A percentile compares a stretch with the other conserved stretches of the same genome.
phyloP scores from a whole-genome alignment of 2,329 filamentous ascomycete species.

The Fusarium nematophilum region DNA sequence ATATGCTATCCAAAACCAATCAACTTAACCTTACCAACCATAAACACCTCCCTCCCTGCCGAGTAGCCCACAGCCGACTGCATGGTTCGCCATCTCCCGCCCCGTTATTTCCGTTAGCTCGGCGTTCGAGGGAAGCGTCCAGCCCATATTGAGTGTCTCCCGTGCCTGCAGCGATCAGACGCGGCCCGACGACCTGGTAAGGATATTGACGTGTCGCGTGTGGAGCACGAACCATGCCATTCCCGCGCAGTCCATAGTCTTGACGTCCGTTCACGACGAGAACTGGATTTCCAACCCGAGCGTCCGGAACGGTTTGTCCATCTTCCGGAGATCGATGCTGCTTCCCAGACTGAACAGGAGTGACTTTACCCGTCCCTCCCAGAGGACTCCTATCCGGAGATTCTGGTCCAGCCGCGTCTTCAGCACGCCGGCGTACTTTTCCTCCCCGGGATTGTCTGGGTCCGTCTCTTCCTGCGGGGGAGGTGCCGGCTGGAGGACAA shows the following conservation, averaged over 20 bases:
- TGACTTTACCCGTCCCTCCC: conserved; percentile 94
- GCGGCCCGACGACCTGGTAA: conserved; percentile 15
- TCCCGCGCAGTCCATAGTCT: background rate
- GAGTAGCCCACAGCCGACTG: background rate
- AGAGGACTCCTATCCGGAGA: conserved; percentile 84
- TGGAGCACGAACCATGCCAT: background rate
- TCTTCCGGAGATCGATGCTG: conserved; percentile 80
- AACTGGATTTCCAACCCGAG: conserved; percentile 85
- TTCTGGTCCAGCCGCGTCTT: conserved; percentile 93
- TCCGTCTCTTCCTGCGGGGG: conserved; percentile 24
- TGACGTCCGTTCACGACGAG: conserved; percentile 69
- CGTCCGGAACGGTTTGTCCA: conserved; percentile 81
- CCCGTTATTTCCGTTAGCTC: conserved; percentile 14
- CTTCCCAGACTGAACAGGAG: conserved; percentile 91
- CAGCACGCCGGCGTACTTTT: conserved; percentile 84
- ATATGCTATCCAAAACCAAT: conserved; percentile 24
- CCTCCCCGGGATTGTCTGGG: conserved; percentile 55
- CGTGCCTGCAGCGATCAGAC: conserved; percentile 4
- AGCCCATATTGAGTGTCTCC: too few species aligned
- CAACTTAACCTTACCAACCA: conserved; percentile 6
- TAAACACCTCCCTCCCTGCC: background rate
- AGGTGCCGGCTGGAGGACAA: conserved; percentile 19
- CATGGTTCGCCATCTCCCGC: background rate
- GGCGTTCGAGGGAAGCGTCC: conserved; percentile 2
- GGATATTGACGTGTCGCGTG: conserved; percentile 9